phyloP scores from a whole-genome alignment of 1,139 yeast genomes.

The Suhomyces guaymorum region DNA sequence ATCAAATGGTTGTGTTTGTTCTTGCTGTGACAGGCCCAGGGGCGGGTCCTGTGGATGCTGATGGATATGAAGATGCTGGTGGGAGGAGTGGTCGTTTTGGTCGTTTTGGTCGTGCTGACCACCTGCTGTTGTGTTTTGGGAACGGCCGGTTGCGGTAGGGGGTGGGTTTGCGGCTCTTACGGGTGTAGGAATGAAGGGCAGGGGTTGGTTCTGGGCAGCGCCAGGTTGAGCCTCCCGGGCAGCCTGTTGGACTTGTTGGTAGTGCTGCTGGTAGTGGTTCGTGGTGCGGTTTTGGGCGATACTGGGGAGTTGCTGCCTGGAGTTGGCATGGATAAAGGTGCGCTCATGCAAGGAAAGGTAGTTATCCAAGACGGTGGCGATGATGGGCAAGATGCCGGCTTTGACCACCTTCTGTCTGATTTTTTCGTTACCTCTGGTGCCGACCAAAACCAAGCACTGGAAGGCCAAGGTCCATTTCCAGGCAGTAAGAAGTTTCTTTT shows the following conservation, averaged over 20 bases:
- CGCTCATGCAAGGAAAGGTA: conserved; percentile 54
- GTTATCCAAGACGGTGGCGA: conserved; percentile 90
- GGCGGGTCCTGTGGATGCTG: conserved; percentile 6
- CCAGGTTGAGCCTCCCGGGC: conserved; percentile 7
- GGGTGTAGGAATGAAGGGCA: conserved; percentile 1
- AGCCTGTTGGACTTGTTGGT: conserved; percentile 9
- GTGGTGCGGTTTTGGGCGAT: conserved; percentile 10
- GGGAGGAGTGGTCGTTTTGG: conserved; percentile 6
- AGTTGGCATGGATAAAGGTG: conserved; percentile 36
- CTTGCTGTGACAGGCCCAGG: not conserved
- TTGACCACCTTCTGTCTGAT: conserved; percentile 84
- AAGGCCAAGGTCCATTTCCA: conserved; percentile 98
- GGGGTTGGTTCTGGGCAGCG: no score
- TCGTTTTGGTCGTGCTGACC: not conserved
- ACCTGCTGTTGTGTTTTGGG: no score
- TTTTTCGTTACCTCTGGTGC: conserved; percentile 88
- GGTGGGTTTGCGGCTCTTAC: not conserved
- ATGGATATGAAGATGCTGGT: conserved; percentile 9
- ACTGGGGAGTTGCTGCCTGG: conserved; percentile 17
- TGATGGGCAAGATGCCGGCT: conserved; percentile 87
- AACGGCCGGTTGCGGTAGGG: no score
- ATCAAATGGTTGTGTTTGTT: not conserved
- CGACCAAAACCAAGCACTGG: conserved; percentile 86
- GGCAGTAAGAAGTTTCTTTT: conserved; percentile 61
- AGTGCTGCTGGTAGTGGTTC: conserved; percentile 10